Evolutionary conservation across 2,329 filamentous ascomycete species (phyloP).

Genomic region (Trichoderma atroviride): DNA sequence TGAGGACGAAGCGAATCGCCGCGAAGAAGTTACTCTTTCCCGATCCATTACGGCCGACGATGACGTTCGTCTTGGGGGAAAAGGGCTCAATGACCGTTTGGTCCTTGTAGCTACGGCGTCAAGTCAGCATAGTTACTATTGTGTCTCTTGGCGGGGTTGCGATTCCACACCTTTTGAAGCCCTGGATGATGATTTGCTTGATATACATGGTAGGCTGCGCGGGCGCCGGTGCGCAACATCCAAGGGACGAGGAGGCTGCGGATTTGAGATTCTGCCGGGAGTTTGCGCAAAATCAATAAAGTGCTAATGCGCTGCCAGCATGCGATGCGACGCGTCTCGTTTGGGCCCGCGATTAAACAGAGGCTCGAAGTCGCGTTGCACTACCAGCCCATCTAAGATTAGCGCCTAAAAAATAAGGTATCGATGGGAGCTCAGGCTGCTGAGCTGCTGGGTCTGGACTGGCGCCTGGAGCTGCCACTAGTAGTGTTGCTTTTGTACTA

Average conservation of each 20-base stretch:
- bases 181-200: conserved; percentile 99
- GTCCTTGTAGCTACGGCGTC: conserved; percentile 83
- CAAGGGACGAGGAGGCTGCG: conserved; percentile 34
- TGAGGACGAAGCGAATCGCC: conserved; percentile 96
- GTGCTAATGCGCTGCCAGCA: conserved; percentile 1
- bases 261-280: conserved; percentile 29
- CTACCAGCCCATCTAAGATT: conserved; percentile 30
- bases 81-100: conserved; percentile 99
- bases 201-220: conserved; percentile 76
- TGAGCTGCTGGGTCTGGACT: background rate
- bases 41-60: conserved; percentile 97
- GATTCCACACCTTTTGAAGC: conserved; percentile 86
- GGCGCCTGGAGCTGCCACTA: background rate
- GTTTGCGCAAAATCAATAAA: conserved; percentile 24
- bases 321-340: conserved; percentile 31
- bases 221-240: conserved; percentile 46
- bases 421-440: background rate
- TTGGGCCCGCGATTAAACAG: conserved; percentile 26
- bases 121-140: background rate
- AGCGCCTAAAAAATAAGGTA: conserved; percentile 33
- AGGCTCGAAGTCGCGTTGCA: conserved; percentile 32
- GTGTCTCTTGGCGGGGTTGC: conserved; percentile 23
- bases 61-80: conserved; percentile 95
- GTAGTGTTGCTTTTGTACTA: background rate
- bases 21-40: conserved; percentile 99